A percentile compares a stretch with the other conserved stretches of the same genome.
These are phyloP conservation scores for Salix koriyanagi DNA, from an alignment of 345 rosid genomes.

Conservation along the genomic window DNA sequence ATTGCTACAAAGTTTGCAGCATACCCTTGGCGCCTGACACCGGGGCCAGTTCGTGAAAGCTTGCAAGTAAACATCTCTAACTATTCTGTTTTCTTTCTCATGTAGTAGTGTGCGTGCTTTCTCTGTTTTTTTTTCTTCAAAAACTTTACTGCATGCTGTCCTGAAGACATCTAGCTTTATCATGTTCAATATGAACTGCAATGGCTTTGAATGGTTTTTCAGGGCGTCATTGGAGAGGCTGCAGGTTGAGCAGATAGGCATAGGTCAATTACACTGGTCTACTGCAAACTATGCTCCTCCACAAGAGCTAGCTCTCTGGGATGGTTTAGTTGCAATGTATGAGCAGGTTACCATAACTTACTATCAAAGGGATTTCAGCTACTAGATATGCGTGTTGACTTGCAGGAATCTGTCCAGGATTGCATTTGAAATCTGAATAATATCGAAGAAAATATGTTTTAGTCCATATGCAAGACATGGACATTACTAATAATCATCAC, in stretches of 20 bases:
- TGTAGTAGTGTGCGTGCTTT: not conserved
- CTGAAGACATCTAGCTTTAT: not conserved
- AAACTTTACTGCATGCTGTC: not conserved
- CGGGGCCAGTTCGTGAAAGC: slow-evolving; percentile 92
- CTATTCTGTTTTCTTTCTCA: not conserved
- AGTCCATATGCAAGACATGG: too few species aligned
- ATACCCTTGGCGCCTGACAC: slow-evolving; percentile 88
- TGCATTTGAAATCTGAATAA: too few species aligned
- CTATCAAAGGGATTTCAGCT: not conserved
- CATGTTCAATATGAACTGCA: not conserved
- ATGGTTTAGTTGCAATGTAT: slow-evolving; percentile 82
- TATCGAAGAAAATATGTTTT: too few species aligned
- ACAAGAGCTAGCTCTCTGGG: slow-evolving; percentile 82
- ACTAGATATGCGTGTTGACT: not conserved
- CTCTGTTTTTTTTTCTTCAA: not conserved
- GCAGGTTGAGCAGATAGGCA: slow-evolving; percentile 75
- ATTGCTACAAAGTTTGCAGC: slow-evolving; percentile 96
- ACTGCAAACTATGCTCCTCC: slow-evolving; percentile 84
- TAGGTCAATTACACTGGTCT: slow-evolving; percentile 92
- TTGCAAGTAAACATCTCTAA: slow-evolving; percentile 52
- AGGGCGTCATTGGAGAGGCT: slow-evolving; percentile 76
- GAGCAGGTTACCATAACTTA: slow-evolving; percentile 57
- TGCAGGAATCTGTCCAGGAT: too few species aligned
- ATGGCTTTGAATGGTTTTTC: slow-evolving; percentile 9
- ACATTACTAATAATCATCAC: too few species aligned